Evolutionary conservation across 352 stramenopile genomes (phyloP).

Genomic region (Elongisporangium senticosum): DNA sequence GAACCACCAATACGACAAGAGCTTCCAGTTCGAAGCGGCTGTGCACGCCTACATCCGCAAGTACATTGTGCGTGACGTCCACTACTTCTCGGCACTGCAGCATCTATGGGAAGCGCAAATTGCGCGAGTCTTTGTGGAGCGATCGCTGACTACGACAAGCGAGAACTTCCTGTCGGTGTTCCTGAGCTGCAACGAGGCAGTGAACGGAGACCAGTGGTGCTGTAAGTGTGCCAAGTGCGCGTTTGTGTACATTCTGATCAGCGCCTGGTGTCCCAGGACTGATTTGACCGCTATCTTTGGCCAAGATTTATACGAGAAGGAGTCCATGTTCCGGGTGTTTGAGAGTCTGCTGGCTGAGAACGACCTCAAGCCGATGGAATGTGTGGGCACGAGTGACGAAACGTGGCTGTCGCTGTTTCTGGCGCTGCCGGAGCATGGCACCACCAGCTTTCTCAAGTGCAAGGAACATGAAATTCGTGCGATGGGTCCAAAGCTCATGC

Average conservation of each 20-base stretch:
- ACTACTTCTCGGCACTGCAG: slow-evolving; percentile 40
- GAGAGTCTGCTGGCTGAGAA: slow-evolving; percentile 21
- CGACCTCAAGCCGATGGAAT: slow-evolving; percentile 39
- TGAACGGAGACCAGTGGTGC: slow-evolving; percentile 31
- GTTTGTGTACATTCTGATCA: slow-evolving; percentile 36
- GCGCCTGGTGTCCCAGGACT: slow-evolving; percentile 21
- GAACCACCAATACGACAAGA: slow-evolving; percentile 50
- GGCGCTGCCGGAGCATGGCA: slow-evolving; percentile 12
- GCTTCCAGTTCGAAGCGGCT: slow-evolving; percentile 28
- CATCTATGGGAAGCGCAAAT: slow-evolving; percentile 44
- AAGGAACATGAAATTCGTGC: slow-evolving; percentile 12
- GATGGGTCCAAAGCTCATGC: slow-evolving; percentile 16
- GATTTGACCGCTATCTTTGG: slow-evolving; percentile 23
- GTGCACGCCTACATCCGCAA: slow-evolving; percentile 29
- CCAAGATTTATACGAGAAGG: slow-evolving; percentile 28
- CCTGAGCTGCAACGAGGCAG: slow-evolving; percentile 36
- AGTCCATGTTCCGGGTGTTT: slow-evolving; percentile 22
- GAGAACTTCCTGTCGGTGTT: slow-evolving; percentile 31
- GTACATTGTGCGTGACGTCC: slow-evolving; percentile 26
- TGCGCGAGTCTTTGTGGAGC: slow-evolving; percentile 22
- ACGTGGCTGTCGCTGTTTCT: slow-evolving; percentile 32
- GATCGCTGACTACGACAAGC: slow-evolving; percentile 11
- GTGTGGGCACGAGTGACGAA: slow-evolving; percentile 27
- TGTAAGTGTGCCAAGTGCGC: slow-evolving; percentile 35
- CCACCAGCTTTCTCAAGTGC: slow-evolving; percentile 16